Evolutionary conservation across 192 early-diverging fungal species (phyloP).

Genomic region (Entomortierella lignicola): DNA sequence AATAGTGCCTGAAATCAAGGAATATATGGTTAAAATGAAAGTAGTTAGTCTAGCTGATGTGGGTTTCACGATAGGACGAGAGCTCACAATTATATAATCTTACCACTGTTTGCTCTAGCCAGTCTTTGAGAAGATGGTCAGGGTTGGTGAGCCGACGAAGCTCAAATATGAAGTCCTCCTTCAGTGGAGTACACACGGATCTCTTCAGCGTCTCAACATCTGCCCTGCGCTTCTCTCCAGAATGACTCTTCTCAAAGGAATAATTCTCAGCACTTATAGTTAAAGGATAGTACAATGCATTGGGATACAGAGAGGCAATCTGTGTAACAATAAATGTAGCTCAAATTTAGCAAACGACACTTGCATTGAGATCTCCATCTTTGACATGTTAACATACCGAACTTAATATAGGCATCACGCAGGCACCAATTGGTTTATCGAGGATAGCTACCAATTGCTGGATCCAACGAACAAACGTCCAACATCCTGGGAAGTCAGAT

Average conservation of each 20-base stretch:
- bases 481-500: constrained; percentile 56
- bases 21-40: not conserved
- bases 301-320: constrained; percentile 73
- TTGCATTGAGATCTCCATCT: no score
- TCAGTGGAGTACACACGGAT: constrained; percentile 56
- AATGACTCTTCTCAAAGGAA: constrained; percentile 50
- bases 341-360: not conserved
- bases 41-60: no score
- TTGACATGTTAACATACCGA: constrained; percentile 35
- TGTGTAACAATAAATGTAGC: constrained; percentile 3
- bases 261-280: constrained; percentile 80
- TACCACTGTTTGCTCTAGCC: constrained; percentile 65
- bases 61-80: no score
- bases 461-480: constrained; percentile 82
- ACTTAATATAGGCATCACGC: constrained; percentile 62
- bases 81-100: not conserved
- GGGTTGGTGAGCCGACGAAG: constrained; percentile 75
- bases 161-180: constrained; percentile 72
- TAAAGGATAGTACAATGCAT: constrained; percentile 75
- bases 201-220: constrained; percentile 52
- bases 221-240: constrained; percentile 41
- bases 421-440: constrained; percentile 64
- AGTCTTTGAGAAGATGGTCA: constrained; percentile 76
- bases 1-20: constrained; percentile 13
- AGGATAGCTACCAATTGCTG: constrained; percentile 79